These are phyloP conservation scores for Xylaria multiplex DNA, from an alignment of 2,329 filamentous ascomycete genomes.

Conservation along the genomic window DNA sequence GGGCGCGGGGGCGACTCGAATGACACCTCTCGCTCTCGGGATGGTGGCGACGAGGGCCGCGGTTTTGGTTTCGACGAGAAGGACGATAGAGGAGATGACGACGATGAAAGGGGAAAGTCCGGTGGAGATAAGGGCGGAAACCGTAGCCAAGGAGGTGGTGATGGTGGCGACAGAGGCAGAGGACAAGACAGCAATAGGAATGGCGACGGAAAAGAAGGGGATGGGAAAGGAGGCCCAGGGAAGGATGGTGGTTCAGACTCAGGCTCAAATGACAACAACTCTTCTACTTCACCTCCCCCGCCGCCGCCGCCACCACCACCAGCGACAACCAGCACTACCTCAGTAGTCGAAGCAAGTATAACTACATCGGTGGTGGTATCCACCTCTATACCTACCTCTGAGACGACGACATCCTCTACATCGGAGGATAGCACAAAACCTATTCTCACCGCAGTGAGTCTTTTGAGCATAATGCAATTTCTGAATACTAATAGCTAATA, in stretches of 20 bases:
- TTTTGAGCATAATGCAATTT: neutral
- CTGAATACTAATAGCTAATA: slow-evolving; percentile 15
- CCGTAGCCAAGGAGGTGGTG: neutral
- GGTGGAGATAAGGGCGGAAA: neutral
- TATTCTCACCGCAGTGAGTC: slow-evolving; percentile 10
- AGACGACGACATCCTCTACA: slow-evolving; percentile 6
- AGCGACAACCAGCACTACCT: neutral
- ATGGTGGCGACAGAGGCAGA: neutral
- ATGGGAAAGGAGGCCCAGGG: neutral
- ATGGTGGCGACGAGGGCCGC: neutral
- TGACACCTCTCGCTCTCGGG: too few species aligned
- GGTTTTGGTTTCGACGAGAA: too few species aligned
- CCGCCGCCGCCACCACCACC: slow-evolving; percentile 8
- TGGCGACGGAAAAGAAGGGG: neutral
- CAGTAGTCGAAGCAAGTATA: neutral
- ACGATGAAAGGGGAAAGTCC: neutral
- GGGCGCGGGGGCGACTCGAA: slow-evolving; percentile 7
- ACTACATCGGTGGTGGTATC: neutral
- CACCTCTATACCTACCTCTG: slow-evolving; percentile 13
- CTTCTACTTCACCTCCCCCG: slow-evolving; percentile 6
- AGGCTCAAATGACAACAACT: neutral
- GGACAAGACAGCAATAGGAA: neutral
- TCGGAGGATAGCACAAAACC: neutral
- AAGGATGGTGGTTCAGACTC: slow-evolving; percentile 4
- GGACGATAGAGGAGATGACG: neutral